A percentile compares a stretch with the other conserved stretches of the same genome.
These are phyloP conservation scores for Hypoxylon perforatum DNA, from an alignment of 495 filamentous ascomycete genomes.

Conservation along the genomic window DNA sequence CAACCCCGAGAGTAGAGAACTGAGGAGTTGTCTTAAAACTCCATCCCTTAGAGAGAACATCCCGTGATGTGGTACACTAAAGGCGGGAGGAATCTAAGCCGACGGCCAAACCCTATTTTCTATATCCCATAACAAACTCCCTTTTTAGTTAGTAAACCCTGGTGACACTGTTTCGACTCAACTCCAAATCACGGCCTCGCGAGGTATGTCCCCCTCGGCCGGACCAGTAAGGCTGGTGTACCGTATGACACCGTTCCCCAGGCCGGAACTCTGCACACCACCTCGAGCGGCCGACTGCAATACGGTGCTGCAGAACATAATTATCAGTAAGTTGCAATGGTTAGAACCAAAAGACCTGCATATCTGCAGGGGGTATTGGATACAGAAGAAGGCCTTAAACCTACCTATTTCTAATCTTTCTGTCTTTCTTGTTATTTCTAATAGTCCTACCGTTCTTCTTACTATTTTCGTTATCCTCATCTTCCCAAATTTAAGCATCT, in stretches of 20 bases:
- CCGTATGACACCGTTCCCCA: slow-evolving; percentile 1
- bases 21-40: slow-evolving; percentile 12
- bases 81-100: slow-evolving; percentile 6
- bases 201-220: slow-evolving; percentile 6
- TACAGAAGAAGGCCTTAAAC: too few relatives aligned
- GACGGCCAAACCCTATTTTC: background rate
- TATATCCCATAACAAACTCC: background rate
- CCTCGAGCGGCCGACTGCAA: background rate
- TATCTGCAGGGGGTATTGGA: too few relatives aligned
- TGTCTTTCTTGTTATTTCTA: too few relatives aligned
- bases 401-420: too few relatives aligned
- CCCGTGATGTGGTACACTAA: slow-evolving; percentile 23
- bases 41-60: slow-evolving; percentile 11
- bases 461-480: too few relatives aligned
- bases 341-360: too few relatives aligned
- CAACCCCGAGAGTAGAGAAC: background rate
- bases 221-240: slow-evolving; percentile 31
- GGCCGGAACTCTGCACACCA: slow-evolving; percentile 13
- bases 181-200: background rate
- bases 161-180: slow-evolving; percentile 23
- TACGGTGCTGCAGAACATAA: background rate
- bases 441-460: too few relatives aligned
- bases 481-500: too few relatives aligned
- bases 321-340: too few relatives aligned
- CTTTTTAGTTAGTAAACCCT: too few relatives aligned